These are phyloP conservation scores for Coemansia biformis DNA, from an alignment of 192 early-diverging fungal species.

Conservation along the genomic window DNA sequence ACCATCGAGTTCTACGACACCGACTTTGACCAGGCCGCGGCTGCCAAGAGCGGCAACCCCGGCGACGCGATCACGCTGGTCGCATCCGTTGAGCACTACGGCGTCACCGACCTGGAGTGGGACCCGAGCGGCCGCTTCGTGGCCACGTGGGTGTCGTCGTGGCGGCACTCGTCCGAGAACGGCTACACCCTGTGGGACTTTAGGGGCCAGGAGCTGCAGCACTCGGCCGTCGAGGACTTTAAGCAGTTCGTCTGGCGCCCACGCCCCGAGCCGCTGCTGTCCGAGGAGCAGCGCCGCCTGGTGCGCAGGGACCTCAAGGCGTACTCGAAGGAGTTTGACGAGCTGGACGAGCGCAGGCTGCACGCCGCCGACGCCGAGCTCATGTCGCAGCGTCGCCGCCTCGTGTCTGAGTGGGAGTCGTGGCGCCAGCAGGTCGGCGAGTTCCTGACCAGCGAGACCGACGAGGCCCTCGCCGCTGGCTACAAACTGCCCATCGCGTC, in stretches of 20 bases:
- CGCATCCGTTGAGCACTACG: constrained; percentile 83
- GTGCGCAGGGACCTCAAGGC: constrained; percentile 89
- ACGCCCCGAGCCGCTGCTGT: constrained; percentile 75
- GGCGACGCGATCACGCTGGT: constrained; percentile 64
- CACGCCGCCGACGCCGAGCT: constrained; percentile 69
- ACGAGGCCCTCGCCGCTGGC: constrained; percentile 54
- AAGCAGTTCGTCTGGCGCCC: constrained; percentile 97
- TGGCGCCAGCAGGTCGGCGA: constrained; percentile 65
- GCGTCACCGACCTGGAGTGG: constrained; percentile 95
- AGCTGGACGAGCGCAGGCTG: constrained; percentile 73
- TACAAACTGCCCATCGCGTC: constrained; percentile 70
- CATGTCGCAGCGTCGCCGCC: constrained; percentile 65
- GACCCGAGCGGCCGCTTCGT: constrained; percentile 97
- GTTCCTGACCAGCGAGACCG: constrained; percentile 53
- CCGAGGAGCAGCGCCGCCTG: constrained; percentile 73
- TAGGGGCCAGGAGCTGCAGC: constrained; percentile 73
- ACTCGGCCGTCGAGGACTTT: constrained; percentile 71
- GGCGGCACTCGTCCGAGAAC: constrained; percentile 82
- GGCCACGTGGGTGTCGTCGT: constrained; percentile 76
- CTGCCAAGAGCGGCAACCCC: constrained; percentile 49
- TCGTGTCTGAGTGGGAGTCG: constrained; percentile 77
- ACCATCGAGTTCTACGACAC: constrained; percentile 93
- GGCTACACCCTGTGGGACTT: constrained; percentile 92
- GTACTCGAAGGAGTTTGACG: constrained; percentile 83
- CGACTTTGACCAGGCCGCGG: constrained; percentile 64